Evolutionary conservation across 495 filamentous ascomycete species (phyloP).

Genomic region (Penicillium salamii): DNA sequence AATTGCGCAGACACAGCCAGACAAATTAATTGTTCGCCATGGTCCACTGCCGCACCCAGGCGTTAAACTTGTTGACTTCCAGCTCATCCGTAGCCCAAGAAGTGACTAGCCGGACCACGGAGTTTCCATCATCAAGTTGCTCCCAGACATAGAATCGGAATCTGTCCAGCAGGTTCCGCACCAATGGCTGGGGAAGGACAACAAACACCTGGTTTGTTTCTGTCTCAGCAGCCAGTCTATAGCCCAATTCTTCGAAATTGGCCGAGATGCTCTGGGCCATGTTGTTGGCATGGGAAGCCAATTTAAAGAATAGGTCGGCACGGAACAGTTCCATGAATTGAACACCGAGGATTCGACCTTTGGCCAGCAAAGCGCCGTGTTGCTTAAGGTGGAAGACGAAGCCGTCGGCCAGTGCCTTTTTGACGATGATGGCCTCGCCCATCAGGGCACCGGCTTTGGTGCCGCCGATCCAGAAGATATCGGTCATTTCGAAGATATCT

Average conservation of each 20-base stretch:
- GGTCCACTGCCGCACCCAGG: slow-evolving; percentile 29
- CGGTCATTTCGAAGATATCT: slow-evolving; percentile 37
- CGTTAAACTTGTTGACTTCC: slow-evolving; percentile 34
- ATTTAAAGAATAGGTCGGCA: slow-evolving; percentile 34
- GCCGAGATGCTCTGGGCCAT: slow-evolving; percentile 37
- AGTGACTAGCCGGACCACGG: slow-evolving; percentile 33
- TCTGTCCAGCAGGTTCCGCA: slow-evolving; percentile 24
- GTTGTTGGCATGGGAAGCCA: slow-evolving; percentile 39
- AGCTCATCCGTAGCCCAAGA: slow-evolving; percentile 39
- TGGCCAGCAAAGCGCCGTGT: slow-evolving; percentile 43
- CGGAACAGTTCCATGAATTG: slow-evolving; percentile 45
- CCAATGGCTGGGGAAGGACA: slow-evolving; percentile 19
- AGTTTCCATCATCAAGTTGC: slow-evolving; percentile 21
- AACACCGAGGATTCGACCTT: slow-evolving; percentile 40
- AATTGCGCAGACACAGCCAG: neutral
- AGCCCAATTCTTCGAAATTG: slow-evolving; percentile 29
- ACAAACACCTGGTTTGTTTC: slow-evolving; percentile 41
- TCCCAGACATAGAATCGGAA: slow-evolving; percentile 39
- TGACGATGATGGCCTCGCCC: slow-evolving; percentile 43
- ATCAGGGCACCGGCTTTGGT: slow-evolving; percentile 44
- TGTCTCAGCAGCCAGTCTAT: slow-evolving; percentile 28
- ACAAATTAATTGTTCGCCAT: slow-evolving; percentile 9
- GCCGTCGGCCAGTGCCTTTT: slow-evolving; percentile 32
- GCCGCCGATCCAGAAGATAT: slow-evolving; percentile 48
- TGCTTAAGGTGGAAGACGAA: slow-evolving; percentile 46